Percentiles rank a stretch among this genome's conserved stretches.
Evolutionary conservation across 192 early-diverging fungal species (phyloP).

Genomic region (Umbelopsis vinacea): DNA sequence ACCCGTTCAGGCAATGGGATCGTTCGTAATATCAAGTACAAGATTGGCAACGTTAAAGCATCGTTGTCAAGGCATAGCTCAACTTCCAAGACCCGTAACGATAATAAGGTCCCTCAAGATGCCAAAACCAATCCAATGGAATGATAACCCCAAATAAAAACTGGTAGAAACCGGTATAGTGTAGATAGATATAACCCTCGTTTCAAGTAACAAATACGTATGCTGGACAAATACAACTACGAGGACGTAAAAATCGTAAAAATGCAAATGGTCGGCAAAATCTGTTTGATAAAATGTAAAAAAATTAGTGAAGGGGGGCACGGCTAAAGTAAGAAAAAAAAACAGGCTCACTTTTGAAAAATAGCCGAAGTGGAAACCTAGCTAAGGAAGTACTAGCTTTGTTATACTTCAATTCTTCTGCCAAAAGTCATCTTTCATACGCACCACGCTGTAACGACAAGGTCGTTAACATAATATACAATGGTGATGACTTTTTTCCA

Average conservation of each 20-base stretch:
- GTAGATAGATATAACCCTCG: not conserved
- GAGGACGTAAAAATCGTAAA: not conserved
- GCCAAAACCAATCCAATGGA: slow-evolving; percentile 19
- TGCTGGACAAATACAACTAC: not conserved
- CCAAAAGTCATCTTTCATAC: no score
- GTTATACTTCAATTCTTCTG: no score
- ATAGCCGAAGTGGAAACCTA: no score
- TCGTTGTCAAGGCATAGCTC: not conserved
- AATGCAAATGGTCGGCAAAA: no score
- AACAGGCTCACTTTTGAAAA: no score
- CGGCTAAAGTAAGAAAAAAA: no score
- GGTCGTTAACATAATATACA: no score
- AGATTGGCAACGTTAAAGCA: not conserved
- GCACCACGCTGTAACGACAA: no score
- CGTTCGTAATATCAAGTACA: not conserved
- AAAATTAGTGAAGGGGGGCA: no score
- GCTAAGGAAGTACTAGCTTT: no score
- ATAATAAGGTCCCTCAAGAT: slow-evolving; percentile 1
- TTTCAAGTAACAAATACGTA: not conserved
- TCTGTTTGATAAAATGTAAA: no score
- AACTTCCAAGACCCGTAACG: not conserved
- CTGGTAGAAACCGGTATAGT: not conserved
- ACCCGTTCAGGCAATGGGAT: not conserved
- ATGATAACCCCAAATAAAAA: not conserved
- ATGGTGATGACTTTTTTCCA: no score